Conservation (phyloP, 768 basidiomycete genomes). For the Arthromyces matolae region DNA sequence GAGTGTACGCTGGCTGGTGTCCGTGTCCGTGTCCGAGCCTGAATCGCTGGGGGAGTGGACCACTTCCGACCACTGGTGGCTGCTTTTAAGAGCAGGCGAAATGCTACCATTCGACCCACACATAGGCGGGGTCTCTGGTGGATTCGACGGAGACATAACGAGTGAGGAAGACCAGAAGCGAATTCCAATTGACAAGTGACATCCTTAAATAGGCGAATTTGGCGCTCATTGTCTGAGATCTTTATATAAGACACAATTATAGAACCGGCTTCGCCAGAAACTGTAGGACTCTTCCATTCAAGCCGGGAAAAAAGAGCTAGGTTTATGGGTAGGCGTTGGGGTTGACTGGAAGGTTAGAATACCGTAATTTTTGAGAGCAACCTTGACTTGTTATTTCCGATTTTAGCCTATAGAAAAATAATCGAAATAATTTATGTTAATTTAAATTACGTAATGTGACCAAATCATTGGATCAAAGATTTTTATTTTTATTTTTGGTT, state of each 20-base stretch:
- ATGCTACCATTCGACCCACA: too few relatives aligned
- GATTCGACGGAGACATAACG: not conserved
- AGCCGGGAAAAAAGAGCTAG: too few relatives aligned
- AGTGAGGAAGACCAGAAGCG: not conserved
- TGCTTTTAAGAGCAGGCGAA: conserved; percentile 16
- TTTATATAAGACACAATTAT: too few relatives aligned
- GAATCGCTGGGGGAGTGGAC: conserved; percentile 22
- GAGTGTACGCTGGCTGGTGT: conserved; percentile 30
- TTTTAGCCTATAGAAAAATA: too few relatives aligned
- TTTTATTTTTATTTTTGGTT: not conserved
- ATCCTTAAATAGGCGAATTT: conserved; percentile 1
- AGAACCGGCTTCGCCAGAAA: not conserved
- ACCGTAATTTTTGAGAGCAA: too few relatives aligned
- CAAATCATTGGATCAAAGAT: not conserved
- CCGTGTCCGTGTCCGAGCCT: conserved; percentile 17
- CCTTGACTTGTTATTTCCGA: too few relatives aligned
- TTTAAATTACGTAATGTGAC: too few relatives aligned
- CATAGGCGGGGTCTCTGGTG: conserved; percentile 1
- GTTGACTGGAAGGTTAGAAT: too few relatives aligned
- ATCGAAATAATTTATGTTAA: too few relatives aligned
- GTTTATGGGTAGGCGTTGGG: too few relatives aligned
- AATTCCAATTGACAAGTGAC: conserved; percentile 1
- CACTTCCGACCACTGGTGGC: too few relatives aligned
- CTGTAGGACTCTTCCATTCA: not conserved
- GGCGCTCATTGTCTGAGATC: conserved; percentile 10